Evolutionary conservation across 2,329 filamentous ascomycete genomes (phyloP).

Genomic region (Aspergillus fumigatus): DNA sequence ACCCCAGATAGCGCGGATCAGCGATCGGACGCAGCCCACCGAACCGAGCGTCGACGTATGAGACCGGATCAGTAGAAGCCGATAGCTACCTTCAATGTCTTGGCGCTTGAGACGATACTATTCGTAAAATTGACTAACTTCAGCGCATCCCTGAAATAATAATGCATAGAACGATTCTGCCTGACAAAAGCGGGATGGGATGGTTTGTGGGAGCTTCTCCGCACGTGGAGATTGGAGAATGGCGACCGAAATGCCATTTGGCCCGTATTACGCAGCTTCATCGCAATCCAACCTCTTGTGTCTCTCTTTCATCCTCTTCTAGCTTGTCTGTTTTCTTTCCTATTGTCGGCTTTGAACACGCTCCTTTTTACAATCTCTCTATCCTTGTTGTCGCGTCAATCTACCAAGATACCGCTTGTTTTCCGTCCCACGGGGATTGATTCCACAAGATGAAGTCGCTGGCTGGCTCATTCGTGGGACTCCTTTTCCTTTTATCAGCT

Average conservation of each 20-base stretch:
- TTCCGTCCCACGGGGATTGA: conserved; percentile 4
- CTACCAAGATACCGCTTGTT: background rate
- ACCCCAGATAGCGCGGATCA: background rate
- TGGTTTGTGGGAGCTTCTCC: background rate
- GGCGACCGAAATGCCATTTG: conserved; percentile 12
- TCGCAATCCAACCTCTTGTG: conserved; percentile 8
- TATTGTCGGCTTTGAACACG: background rate
- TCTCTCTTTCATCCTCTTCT: conserved; percentile 1
- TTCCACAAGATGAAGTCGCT: conserved; percentile 33
- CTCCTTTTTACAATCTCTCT: background rate
- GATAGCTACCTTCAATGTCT: conserved; percentile 2
- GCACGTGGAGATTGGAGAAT: conserved; percentile 1
- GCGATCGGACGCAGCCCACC: background rate
- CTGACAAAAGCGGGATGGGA: background rate
- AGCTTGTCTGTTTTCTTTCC: background rate
- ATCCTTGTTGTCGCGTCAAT: background rate
- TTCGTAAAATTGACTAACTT: background rate
- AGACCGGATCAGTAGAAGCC: conserved; percentile 8
- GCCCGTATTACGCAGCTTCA: conserved; percentile 1
- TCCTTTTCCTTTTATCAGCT: conserved; percentile 31
- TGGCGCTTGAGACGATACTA: background rate
- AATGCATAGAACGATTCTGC: background rate
- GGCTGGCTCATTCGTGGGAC: conserved; percentile 23
- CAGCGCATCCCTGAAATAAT: background rate
- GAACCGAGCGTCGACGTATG: conserved; percentile 1